These are phyloP conservation scores for Penicillium mononematosum DNA, from an alignment of 495 filamentous ascomycete genomes.

Conservation along the genomic window DNA sequence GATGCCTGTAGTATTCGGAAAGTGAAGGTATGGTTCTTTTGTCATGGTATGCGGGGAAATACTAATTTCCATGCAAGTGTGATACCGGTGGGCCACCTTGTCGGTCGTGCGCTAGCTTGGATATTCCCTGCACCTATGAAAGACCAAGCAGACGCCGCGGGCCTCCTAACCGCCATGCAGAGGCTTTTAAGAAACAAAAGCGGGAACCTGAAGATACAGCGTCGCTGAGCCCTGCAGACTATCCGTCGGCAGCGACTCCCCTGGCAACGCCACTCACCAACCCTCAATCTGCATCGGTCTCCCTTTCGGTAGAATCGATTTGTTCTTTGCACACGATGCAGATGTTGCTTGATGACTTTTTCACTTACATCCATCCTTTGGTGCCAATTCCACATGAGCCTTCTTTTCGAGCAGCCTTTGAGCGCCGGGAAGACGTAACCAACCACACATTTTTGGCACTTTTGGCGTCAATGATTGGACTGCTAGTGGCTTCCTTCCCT, in stretches of 20 bases:
- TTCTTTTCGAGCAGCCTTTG: conserved; percentile 72
- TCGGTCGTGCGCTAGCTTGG: conserved; percentile 71
- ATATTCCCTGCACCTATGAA: conserved; percentile 81
- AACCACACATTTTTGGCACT: conserved; percentile 72
- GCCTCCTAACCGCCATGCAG: conserved; percentile 82
- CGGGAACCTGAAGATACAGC: conserved; percentile 44
- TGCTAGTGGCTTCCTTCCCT: conserved; percentile 76
- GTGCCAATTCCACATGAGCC: conserved; percentile 83
- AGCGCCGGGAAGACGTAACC: conserved; percentile 64
- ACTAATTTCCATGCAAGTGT: conserved; percentile 53
- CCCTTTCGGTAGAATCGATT: conserved; percentile 67
- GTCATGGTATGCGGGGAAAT: conserved; percentile 14
- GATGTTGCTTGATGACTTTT: conserved; percentile 79
- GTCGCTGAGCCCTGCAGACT: conserved; percentile 27
- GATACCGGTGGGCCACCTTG: conserved; percentile 79
- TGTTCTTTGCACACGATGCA: conserved; percentile 65
- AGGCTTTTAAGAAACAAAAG: conserved; percentile 70
- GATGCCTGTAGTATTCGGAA: conserved; percentile 84
- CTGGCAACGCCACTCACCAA: conserved; percentile 17
- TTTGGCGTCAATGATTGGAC: conserved; percentile 76
- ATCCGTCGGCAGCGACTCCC: conserved; percentile 26
- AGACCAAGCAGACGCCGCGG: conserved; percentile 76
- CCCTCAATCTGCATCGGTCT: conserved; percentile 25
- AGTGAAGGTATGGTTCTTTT: conserved; percentile 62
- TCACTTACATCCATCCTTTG: conserved; percentile 87